These are phyloP conservation scores for Colletotrichum simmondsii DNA, from an alignment of 2,329 filamentous ascomycete genomes.

Conservation along the genomic window DNA sequence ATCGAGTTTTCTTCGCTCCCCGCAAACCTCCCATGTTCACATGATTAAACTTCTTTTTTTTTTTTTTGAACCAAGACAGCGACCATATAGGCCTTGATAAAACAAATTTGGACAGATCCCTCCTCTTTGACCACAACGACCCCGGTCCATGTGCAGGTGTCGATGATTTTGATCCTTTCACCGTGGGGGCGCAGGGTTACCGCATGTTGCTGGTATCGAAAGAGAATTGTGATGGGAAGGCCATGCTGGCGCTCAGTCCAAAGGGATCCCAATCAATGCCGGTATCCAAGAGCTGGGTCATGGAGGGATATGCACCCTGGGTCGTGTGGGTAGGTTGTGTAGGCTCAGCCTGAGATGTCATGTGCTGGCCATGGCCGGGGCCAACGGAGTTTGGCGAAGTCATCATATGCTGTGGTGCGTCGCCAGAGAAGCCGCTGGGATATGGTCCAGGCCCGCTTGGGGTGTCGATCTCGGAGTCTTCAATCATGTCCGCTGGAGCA, in stretches of 20 bases:
- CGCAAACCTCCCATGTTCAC: conserved; percentile 17
- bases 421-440: conserved; percentile 62
- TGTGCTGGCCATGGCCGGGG: conserved; percentile 49
- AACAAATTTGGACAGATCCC: not conserved
- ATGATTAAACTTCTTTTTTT: conserved; percentile 22
- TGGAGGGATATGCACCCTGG: conserved; percentile 67
- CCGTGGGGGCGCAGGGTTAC: conserved; percentile 38
- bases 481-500: conserved; percentile 87
- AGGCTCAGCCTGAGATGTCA: conserved; percentile 48
- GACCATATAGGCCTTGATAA: conserved; percentile 11
- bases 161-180: not conserved
- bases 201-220: conserved; percentile 72
- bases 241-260: conserved; percentile 92
- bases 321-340: conserved; percentile 38
- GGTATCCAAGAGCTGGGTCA: conserved; percentile 76
- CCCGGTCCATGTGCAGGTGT: not conserved
- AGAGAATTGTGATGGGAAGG: conserved; percentile 86
- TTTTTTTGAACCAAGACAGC: not conserved
- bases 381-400: conserved; percentile 51
- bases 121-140: not conserved
- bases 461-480: conserved; percentile 80
- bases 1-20: conserved; percentile 34
- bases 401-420: conserved; percentile 52
- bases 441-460: conserved; percentile 75
- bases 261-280: conserved; percentile 95